Conservation (phyloP, 495 filamentous ascomycete species). For the Letharia lupina region DNA sequence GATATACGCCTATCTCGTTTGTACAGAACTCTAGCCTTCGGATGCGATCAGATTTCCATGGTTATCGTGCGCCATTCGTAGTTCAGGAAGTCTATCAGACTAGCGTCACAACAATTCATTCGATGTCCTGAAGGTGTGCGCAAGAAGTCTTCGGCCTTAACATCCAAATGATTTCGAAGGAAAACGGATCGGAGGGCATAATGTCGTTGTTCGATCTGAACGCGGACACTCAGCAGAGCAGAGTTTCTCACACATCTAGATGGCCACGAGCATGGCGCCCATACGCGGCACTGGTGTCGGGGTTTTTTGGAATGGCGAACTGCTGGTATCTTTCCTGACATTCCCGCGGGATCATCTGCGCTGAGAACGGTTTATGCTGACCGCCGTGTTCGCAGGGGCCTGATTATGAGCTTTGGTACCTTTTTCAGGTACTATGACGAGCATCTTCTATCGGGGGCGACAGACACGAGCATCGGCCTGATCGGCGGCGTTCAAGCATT, state of each 20-base stretch:
- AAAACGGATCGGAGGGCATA: not conserved
- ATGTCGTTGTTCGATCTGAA: not conserved
- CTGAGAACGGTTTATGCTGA: not conserved
- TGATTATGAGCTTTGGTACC: slow-evolving; percentile 36
- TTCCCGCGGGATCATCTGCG: no score
- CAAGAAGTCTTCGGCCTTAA: not conserved
- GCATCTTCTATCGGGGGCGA: slow-evolving; percentile 26
- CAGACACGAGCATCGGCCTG: slow-evolving; percentile 31
- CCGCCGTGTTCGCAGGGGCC: slow-evolving; percentile 9
- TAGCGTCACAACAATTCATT: not conserved
- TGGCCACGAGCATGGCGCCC: slow-evolving; percentile 35
- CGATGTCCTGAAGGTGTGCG: not conserved
- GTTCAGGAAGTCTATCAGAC: not conserved
- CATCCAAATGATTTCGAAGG: not conserved
- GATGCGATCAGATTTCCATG: not conserved
- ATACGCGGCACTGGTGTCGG: slow-evolving; percentile 31
- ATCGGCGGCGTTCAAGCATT: slow-evolving; percentile 34
- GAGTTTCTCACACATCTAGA: not conserved
- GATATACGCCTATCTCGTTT: not conserved
- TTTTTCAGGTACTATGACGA: slow-evolving; percentile 35
- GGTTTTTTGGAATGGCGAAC: slow-evolving; percentile 40
- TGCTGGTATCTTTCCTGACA: slow-evolving; percentile 26
- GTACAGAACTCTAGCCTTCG: not conserved
- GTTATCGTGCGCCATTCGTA: not conserved
- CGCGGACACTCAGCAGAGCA: not conserved